Conservation (phyloP, 108 stramenopile species). For the Chaetoceros muelleri region DNA sequence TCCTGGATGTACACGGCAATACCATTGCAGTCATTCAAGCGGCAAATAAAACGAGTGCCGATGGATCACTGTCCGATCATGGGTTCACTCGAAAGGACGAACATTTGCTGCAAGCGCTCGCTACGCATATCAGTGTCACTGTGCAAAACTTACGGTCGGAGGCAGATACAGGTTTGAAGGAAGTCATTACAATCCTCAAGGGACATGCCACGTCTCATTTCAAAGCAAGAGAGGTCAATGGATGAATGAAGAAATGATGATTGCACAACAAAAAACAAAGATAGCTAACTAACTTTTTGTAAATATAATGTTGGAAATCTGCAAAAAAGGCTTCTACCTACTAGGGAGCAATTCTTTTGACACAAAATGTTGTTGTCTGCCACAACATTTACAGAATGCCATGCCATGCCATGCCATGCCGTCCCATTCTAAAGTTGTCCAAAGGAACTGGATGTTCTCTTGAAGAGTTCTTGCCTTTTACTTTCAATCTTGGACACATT, state of each 20-base stretch:
- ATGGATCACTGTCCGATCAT: neutral
- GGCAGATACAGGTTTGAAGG: constrained; percentile 26
- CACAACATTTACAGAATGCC: too few relatives aligned
- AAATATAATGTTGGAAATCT: too few relatives aligned
- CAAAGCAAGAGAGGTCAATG: too few relatives aligned
- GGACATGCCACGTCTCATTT: too few relatives aligned
- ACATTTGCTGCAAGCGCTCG: constrained; percentile 39
- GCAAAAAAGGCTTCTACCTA: too few relatives aligned
- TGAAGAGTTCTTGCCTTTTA: constrained; percentile 45
- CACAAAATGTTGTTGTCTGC: too few relatives aligned
- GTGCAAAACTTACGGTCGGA: constrained; percentile 32
- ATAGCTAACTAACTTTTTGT: too few relatives aligned
- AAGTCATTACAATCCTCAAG: constrained; percentile 55
- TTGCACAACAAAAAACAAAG: too few relatives aligned
- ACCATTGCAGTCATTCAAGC: constrained; percentile 58
- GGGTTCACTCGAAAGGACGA: constrained; percentile 40
- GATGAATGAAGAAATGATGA: too few relatives aligned
- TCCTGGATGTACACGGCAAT: constrained; percentile 34
- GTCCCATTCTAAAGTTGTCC: neutral
- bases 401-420: too few relatives aligned
- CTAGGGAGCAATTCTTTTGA: too few relatives aligned
- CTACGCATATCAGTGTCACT: constrained; percentile 38
- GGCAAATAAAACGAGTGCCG: constrained; percentile 33
- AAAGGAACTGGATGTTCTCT: constrained; percentile 6
- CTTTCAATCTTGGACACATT: constrained; percentile 66